Evolutionary conservation across 108 stramenopile species (phyloP).

Genomic region (Cyclostephanos tholiformis): DNA sequence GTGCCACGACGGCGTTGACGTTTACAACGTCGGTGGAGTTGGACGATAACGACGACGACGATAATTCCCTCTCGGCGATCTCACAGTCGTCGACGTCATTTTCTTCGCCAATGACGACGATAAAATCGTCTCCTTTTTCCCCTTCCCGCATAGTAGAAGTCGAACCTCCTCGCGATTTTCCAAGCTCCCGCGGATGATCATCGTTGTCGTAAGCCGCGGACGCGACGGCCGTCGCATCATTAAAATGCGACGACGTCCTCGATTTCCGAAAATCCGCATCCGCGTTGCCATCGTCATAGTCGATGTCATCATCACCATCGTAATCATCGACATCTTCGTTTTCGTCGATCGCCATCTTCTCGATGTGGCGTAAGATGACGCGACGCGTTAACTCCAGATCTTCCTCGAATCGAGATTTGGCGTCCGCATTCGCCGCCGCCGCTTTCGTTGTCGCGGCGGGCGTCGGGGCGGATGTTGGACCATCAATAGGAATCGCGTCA

Average conservation of each 20-base stretch:
- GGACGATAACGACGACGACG: background rate
- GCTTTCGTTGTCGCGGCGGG: too few relatives aligned
- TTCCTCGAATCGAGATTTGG: background rate
- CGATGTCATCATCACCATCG: too few relatives aligned
- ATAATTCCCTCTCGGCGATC: background rate
- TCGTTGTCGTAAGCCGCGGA: too few relatives aligned
- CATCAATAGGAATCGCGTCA: too few relatives aligned
- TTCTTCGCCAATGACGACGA: background rate
- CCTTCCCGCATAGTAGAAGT: background rate
- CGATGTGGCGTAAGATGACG: conserved; percentile 15
- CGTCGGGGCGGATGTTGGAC: too few relatives aligned
- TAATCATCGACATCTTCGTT: background rate
- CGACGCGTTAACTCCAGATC: conserved; percentile 20
- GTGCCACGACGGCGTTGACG: conserved; percentile 41
- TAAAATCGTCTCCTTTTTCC: background rate
- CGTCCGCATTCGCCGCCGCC: too few relatives aligned
- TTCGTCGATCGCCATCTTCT: background rate
- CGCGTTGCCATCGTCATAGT: background rate
- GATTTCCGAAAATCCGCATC: too few relatives aligned
- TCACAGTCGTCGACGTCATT: background rate
- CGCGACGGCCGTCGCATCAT: too few relatives aligned
- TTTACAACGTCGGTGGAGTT: background rate
- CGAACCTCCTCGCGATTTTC: background rate
- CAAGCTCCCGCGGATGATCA: too few relatives aligned
- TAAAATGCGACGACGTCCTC: too few relatives aligned